Evolutionary conservation across 345 rosid genomes (phyloP).

Genomic region (Syzygium grande): DNA sequence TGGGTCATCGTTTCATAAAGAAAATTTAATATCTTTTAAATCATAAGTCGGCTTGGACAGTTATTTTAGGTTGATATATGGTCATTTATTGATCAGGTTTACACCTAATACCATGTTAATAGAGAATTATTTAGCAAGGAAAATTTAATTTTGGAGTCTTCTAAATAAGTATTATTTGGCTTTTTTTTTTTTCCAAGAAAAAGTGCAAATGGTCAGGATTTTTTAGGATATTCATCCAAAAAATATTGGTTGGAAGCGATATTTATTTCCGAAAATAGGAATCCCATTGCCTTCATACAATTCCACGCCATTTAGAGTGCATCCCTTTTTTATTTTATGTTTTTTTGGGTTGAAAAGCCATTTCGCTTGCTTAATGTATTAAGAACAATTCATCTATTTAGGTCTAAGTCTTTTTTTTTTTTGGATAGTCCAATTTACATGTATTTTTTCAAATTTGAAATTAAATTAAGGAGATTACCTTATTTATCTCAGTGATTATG

Average conservation of each 20-base stretch:
- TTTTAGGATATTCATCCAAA: background rate
- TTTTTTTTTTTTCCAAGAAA: background rate
- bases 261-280: background rate
- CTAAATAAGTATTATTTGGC: background rate
- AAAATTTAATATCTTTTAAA: too few relatives aligned
- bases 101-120: background rate
- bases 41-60: background rate
- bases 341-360: background rate
- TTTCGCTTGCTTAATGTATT: background rate
- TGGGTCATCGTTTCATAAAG: background rate
- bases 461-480: background rate
- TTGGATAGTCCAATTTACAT: background rate
- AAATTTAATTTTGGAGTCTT: background rate
- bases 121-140: background rate
- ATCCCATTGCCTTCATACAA: background rate
- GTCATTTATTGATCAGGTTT: background rate
- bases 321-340: background rate
- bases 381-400: too few relatives aligned
- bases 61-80: background rate
- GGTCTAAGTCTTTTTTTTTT: too few relatives aligned
- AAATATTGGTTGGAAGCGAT: background rate
- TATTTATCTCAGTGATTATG: background rate
- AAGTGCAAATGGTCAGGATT: background rate
- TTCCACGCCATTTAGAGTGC: background rate
- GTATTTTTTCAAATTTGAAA: background rate